Evolutionary conservation across 331 rosid genomes (phyloP).

Genomic region (Acacia pycnantha): DNA sequence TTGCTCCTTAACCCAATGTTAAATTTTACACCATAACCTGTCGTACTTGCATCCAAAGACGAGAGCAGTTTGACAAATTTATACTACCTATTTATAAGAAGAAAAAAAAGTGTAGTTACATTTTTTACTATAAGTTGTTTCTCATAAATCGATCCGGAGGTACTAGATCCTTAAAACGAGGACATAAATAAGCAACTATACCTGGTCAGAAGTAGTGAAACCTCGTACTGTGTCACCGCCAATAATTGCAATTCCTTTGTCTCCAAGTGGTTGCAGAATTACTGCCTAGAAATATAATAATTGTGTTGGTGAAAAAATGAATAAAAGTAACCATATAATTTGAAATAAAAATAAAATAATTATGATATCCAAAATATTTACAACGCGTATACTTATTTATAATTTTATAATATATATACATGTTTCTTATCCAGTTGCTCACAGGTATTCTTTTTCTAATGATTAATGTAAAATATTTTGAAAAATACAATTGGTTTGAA

Average conservation of each 20-base stretch:
- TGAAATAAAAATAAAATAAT: not conserved
- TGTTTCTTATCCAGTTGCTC: not conserved
- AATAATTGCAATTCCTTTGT: constrained; percentile 77
- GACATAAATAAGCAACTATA: not conserved
- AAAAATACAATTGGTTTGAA: not conserved
- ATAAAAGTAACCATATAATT: not conserved
- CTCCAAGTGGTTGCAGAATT: constrained; percentile 95
- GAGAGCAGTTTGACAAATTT: not conserved
- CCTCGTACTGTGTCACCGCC: constrained; percentile 94
- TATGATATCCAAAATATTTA: not conserved
- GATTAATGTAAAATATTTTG: not conserved
- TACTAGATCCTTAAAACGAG: not conserved
- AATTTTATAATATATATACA: not conserved
- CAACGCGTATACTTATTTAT: not conserved
- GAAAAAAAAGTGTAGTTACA: not conserved
- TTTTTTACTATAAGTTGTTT: not conserved
- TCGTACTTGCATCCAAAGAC: not conserved
- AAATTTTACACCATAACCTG: not conserved
- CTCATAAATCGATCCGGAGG: not conserved
- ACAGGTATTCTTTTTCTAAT: not conserved
- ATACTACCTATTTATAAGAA: not conserved
- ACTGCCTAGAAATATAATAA: constrained; percentile 64
- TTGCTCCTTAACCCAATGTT: too few species aligned
- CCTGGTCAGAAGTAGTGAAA: constrained; percentile 49
- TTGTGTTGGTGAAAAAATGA: not conserved